These are phyloP conservation scores for Rhododendron mucronatum DNA, from an alignment of 148 eudicot genomes.

Conservation along the genomic window DNA sequence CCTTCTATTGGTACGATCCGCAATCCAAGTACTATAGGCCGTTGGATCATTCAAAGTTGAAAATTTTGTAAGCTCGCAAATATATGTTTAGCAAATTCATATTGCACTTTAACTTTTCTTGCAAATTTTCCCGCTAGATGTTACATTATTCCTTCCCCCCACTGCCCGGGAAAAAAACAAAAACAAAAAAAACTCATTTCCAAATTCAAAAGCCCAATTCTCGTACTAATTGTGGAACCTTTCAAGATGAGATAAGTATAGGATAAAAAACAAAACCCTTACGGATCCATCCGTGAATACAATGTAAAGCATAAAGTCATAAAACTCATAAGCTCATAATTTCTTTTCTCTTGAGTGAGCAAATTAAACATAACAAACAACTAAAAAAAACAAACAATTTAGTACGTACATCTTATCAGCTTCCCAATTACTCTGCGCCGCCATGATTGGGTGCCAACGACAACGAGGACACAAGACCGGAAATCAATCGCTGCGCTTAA, in stretches of 20 bases:
- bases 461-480: neutral
- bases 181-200: too few relatives aligned
- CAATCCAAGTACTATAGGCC: neutral
- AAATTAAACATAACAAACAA: neutral
- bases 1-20: neutral
- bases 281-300: neutral
- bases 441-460: slow-evolving; percentile 26
- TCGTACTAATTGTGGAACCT: too few relatives aligned
- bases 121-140: neutral
- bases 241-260: too few relatives aligned
- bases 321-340: neutral
- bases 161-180: neutral
- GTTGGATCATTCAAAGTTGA: neutral
- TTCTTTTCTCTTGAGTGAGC: neutral
- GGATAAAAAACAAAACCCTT: neutral
- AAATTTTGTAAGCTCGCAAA: neutral
- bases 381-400: neutral
- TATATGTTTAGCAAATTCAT: neutral
- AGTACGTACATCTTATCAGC: slow-evolving; percentile 46
- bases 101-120: neutral
- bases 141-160: neutral
- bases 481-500: neutral
- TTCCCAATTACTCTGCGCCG: slow-evolving; percentile 49
- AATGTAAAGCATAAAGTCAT: neutral
- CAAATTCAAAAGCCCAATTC: too few relatives aligned